Evolutionary conservation across 306 rosid species (phyloP).

Genomic region (Clitoria ternatea): DNA sequence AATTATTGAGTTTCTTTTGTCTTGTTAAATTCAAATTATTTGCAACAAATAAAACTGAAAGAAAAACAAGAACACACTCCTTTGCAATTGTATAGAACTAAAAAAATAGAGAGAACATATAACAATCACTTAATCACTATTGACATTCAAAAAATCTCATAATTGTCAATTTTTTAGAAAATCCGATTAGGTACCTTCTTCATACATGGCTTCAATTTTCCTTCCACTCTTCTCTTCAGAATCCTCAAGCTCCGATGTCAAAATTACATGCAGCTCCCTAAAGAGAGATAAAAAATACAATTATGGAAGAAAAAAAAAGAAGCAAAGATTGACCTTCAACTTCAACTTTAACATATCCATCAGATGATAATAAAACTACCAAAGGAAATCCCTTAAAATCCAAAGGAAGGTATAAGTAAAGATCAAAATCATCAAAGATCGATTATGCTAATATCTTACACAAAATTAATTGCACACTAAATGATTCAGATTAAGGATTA

Average conservation of each 20-base stretch:
- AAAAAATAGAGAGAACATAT: not conserved
- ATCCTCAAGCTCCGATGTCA: conserved; percentile 19
- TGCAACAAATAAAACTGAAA: not conserved
- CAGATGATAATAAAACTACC: not conserved
- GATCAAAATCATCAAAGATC: not conserved
- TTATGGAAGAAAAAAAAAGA: not conserved
- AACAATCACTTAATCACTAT: not conserved
- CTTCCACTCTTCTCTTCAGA: conserved; percentile 32
- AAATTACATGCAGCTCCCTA: conserved; percentile 16
- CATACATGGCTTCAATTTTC: conserved; percentile 22
- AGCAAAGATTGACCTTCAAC: conserved; percentile 1
- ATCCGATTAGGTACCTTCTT: conserved; percentile 38
- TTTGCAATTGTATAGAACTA: not conserved
- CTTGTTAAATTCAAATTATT: not conserved
- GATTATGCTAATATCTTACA: not conserved
- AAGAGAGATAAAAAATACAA: not conserved
- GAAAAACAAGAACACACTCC: not conserved
- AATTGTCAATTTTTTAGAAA: conserved; percentile 6
- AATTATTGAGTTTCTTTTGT: not conserved
- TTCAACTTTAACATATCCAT: not conserved
- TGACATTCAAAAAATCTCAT: not conserved
- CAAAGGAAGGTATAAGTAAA: not conserved
- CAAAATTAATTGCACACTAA: not conserved
- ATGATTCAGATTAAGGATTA: not conserved
- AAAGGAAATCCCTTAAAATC: not conserved